A percentile compares a stretch with the other conserved stretches of the same genome.
These are phyloP conservation scores for Blastomyces gilchristii DNA, from an alignment of 2,329 filamentous ascomycete species.

Conservation along the genomic window DNA sequence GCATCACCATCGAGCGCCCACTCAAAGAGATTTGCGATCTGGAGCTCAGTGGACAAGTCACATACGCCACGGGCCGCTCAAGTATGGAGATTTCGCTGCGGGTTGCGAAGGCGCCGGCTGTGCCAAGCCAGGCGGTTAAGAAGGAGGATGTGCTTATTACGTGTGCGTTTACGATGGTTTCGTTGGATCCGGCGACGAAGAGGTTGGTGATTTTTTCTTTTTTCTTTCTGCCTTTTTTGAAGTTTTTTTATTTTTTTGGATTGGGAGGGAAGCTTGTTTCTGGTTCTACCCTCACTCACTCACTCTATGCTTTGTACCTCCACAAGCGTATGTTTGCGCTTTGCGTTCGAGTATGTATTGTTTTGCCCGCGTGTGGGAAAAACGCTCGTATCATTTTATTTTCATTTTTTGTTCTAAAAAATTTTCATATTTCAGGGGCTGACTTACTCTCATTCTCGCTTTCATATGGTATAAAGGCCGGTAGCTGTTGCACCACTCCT, in stretches of 20 bases:
- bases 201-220: constrained; percentile 33
- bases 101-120: constrained; percentile 52
- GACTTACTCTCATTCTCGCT: neutral
- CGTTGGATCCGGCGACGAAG: constrained; percentile 57
- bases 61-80: constrained; percentile 62
- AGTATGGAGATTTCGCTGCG: constrained; percentile 66
- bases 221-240: neutral
- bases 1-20: constrained; percentile 58
- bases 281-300: no score
- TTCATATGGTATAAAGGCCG: constrained; percentile 35
- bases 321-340: no score
- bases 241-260: neutral
- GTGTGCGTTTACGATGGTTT: constrained; percentile 71
- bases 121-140: constrained; percentile 29
- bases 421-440: constrained; percentile 1
- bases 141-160: constrained; percentile 54
- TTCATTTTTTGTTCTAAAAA: neutral
- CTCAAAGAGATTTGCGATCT: constrained; percentile 69
- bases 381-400: neutral
- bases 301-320: no score
- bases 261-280: no score
- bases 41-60: constrained; percentile 57
- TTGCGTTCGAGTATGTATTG: neutral
- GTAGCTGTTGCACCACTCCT: constrained; percentile 52
- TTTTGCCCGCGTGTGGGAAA: neutral